phyloP scores from a whole-genome alignment of 495 filamentous ascomycete genomes.

The Penicillium chermesinum region DNA sequence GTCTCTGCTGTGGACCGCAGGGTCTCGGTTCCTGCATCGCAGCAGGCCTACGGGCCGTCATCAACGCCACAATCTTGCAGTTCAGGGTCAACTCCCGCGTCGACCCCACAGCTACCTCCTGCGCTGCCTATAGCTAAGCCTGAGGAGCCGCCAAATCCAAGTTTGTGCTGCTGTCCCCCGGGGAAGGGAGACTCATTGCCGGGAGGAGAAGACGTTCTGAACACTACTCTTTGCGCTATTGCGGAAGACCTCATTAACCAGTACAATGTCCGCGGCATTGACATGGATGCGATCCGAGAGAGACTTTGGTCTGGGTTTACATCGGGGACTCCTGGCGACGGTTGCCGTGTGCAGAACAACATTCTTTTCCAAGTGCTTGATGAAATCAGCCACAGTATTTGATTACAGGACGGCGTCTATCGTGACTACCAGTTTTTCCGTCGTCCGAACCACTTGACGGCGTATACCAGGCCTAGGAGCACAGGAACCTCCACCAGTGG shows the following conservation, averaged over 20 bases:
- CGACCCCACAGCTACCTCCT: neutral
- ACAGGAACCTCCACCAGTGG: constrained; percentile 92
- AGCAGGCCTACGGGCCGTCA: neutral
- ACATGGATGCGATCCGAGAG: constrained; percentile 30
- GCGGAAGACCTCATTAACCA: constrained; percentile 37
- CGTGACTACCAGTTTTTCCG: constrained; percentile 12
- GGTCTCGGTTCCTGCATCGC: neutral
- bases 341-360: constrained; percentile 41
- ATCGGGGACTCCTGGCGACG: constrained; percentile 27
- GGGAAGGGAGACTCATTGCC: constrained; percentile 8
- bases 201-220: constrained; percentile 26
- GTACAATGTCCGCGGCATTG: constrained; percentile 37
- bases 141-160: neutral
- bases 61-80: neutral
- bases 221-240: constrained; percentile 40
- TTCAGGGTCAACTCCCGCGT: neutral
- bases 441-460: constrained; percentile 44
- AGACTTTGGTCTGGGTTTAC: constrained; percentile 36
- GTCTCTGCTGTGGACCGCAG: neutral
- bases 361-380: constrained; percentile 41
- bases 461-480: constrained; percentile 73
- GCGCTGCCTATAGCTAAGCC: neutral
- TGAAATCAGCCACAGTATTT: constrained; percentile 35
- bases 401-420: neutral
- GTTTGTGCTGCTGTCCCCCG: constrained; percentile 1